Percentiles rank a stretch among this genome's conserved stretches.
Conservation (phyloP, 2,329 filamentous ascomycete species). For the Aureobasidium sp. region DNA sequence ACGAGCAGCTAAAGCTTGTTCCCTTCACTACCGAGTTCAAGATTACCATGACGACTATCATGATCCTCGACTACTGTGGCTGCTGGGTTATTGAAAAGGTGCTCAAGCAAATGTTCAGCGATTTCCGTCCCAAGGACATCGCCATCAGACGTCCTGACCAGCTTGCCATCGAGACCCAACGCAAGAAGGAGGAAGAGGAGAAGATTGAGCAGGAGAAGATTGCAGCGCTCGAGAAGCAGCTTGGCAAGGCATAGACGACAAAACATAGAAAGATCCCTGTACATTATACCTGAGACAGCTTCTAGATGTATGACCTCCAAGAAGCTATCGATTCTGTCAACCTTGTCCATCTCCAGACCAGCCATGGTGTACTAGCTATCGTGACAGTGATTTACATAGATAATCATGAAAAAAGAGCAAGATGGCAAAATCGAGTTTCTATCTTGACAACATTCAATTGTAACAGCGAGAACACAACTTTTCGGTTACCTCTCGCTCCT, state of each 20-base stretch:
- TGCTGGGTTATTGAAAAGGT: conserved; percentile 85
- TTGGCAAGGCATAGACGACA: conserved; percentile 24
- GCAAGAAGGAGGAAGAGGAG: conserved; percentile 50
- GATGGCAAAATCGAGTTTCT: too few relatives aligned
- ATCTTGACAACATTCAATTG: too few relatives aligned
- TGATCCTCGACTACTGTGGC: conserved; percentile 79
- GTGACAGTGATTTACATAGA: too few relatives aligned
- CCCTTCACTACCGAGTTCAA: conserved; percentile 89
- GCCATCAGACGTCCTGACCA: conserved; percentile 81
- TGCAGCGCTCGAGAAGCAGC: conserved; percentile 23
- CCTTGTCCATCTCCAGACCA: background rate
- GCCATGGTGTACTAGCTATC: too few relatives aligned
- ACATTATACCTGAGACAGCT: background rate
- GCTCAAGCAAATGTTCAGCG: conserved; percentile 79
- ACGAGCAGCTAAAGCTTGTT: conserved; percentile 85
- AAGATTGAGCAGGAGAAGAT: conserved; percentile 32
- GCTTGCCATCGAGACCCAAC: conserved; percentile 63
- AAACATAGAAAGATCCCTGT: background rate
- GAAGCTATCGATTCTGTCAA: background rate
- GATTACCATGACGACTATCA: conserved; percentile 70
- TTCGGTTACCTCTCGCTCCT: background rate
- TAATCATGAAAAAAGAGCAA: background rate
- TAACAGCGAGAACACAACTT: too few relatives aligned
- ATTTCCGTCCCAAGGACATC: conserved; percentile 91
- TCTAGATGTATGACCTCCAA: background rate